Conservation (phyloP, 306 rosid species). For the Betula pendula region DNA sequence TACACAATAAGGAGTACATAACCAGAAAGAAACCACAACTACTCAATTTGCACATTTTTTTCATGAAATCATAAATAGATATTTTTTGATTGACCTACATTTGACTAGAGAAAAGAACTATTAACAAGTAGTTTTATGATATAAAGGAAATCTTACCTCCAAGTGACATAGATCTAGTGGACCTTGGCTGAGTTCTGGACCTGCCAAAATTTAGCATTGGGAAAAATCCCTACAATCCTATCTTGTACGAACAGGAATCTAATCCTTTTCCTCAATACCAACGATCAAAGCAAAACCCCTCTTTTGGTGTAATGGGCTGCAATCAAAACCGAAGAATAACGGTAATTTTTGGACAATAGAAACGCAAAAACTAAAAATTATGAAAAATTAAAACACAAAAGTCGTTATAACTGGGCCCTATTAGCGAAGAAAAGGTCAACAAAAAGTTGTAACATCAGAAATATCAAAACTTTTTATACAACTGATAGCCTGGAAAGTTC, state of each 20-base stretch:
- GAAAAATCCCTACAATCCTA: constrained; percentile 24
- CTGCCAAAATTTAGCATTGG: constrained; percentile 74
- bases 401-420: constrained; percentile 4
- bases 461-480: constrained; percentile 2
- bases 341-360: background rate
- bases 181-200: constrained; percentile 68
- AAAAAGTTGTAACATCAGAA: constrained; percentile 26
- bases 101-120: background rate
- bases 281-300: constrained; percentile 39
- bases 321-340: constrained; percentile 31
- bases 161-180: constrained; percentile 64
- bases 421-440: background rate
- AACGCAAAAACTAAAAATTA: constrained; percentile 12
- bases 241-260: constrained; percentile 15
- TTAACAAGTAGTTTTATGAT: background rate
- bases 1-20: background rate
- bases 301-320: constrained; percentile 39
- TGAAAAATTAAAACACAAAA: constrained; percentile 28
- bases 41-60: background rate
- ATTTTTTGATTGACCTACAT: background rate
- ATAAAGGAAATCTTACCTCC: constrained; percentile 63
- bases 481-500: constrained; percentile 21
- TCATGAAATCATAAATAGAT: background rate
- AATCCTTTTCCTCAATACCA: constrained; percentile 34
- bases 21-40: background rate